Base-by-base conservation (phyloP, 2,329 filamentous ascomycete genomes). In the Kalaharituber pfeilii region DNA sequence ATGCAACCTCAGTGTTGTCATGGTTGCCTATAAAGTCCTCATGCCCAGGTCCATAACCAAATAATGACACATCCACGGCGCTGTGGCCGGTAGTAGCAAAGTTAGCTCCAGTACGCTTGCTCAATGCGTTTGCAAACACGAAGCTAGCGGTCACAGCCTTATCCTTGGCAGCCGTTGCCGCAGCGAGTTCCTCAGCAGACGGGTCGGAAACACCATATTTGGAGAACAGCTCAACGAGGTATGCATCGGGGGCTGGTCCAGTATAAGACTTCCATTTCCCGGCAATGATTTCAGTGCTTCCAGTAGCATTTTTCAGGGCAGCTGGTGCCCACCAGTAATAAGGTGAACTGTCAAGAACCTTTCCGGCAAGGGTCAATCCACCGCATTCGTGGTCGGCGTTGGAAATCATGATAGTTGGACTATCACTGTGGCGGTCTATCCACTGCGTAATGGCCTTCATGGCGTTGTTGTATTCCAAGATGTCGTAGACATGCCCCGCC, bases 401-500 rank as follows among this genome's bases (percentile, higher is more conserved):
- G 11, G 66, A 67, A 51, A 71, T 63, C 57, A 71, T 64, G 49
- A 67, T 61, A 1, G 69, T 70, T 25, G 57, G 53, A 4, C 53
- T 54, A 50, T 62, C 59, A 49, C 67, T 63, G 55, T 71, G 67
- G 24, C 62, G 59, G 56, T 71, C 68, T 54, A 70, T 69, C 68
- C 68, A 70, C 18, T 66, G 57, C n/a, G 63, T 64, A 45, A 70
- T 66, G 42, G 64, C 66, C 3, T 63, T 62, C 57, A 70, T 66
- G 15, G 68, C 66, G 11, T 66, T 62, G 58, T 70, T 68, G 59
- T 70, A 70, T 59, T 69, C 67, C 28, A 71, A 63, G 18, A 66
- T 67, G 22, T 71, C 69, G 55, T 68, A 66, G 27, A 76, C 72
- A 60, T 77, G 75, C 15, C 72, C 73, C 18, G 71, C 73, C 3